phyloP scores from a whole-genome alignment of 352 stramenopile genomes.

The Aphanomyces astaci region DNA sequence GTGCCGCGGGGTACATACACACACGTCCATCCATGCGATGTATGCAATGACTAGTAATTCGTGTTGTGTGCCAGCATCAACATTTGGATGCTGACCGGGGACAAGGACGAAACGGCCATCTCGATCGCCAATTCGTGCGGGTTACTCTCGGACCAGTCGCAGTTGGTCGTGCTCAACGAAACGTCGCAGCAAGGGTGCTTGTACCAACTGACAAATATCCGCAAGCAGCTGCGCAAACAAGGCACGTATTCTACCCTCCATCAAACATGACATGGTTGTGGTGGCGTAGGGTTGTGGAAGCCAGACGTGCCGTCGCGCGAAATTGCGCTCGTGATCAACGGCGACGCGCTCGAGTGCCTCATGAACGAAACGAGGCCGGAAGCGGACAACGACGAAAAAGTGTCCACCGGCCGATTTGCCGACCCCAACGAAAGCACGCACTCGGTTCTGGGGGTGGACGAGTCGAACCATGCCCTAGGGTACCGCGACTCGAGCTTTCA shows the following conservation, averaged over 20 bases:
- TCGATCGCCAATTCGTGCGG: slow-evolving; percentile 97
- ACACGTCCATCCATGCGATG: no score
- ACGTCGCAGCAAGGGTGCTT: slow-evolving; percentile 8
- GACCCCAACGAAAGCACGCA: background rate
- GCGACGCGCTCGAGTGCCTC: slow-evolving; percentile 65
- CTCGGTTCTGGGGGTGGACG: background rate
- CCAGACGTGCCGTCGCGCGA: slow-evolving; percentile 60
- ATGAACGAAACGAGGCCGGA: slow-evolving; percentile 23
- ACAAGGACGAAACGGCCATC: slow-evolving; percentile 99
- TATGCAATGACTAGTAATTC: no score
- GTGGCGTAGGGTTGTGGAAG: slow-evolving; percentile 58
- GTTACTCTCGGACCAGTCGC: slow-evolving; percentile 79
- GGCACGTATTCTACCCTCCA: background rate
- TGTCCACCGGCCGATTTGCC: background rate
- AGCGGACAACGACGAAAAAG: background rate
- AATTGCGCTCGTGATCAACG: slow-evolving; percentile 73
- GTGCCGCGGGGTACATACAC: slow-evolving; percentile 68
- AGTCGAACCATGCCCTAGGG: background rate
- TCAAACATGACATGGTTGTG: background rate
- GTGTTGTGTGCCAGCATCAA: no score
- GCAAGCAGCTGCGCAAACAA: slow-evolving; percentile 21
- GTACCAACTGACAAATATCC: slow-evolving; percentile 13
- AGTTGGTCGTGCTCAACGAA: slow-evolving; percentile 27
- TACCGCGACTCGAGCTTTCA: background rate
- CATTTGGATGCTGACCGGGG: slow-evolving; percentile 98